Conservation (phyloP, 1,284 basidiomycete genomes). For the Malassezia dermatis region DNA sequence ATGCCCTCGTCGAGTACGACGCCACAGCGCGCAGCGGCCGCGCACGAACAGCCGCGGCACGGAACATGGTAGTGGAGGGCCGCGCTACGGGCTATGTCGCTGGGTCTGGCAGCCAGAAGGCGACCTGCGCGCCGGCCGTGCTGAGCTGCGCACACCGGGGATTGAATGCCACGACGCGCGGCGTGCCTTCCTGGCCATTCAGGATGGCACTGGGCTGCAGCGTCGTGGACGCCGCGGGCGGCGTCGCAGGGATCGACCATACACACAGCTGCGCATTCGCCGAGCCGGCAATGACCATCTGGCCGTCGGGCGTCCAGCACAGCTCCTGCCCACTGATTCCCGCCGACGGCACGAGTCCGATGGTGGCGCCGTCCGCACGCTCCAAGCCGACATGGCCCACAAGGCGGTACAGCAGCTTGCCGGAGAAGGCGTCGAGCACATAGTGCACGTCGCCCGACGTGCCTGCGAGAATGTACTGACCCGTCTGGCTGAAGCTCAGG, state of each 20-base stretch:
- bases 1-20: neutral
- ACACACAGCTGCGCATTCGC: constrained; percentile 12
- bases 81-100: neutral
- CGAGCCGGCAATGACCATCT: constrained; percentile 30
- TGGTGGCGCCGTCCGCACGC: constrained; percentile 17
- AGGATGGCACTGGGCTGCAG: constrained; percentile 19
- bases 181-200: constrained; percentile 25
- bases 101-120: constrained; percentile 39
- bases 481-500: constrained; percentile 70
- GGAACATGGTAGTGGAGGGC: neutral
- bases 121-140: constrained; percentile 32
- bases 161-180: constrained; percentile 37
- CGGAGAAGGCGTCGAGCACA: constrained; percentile 50
- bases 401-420: constrained; percentile 24
- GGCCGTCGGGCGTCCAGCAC: constrained; percentile 41
- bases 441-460: constrained; percentile 89
- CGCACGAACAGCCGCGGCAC: neutral
- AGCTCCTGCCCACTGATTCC: constrained; percentile 41
- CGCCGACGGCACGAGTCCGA: constrained; percentile 35
- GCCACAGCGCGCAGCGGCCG: neutral
- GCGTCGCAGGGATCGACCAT: constrained; percentile 29
- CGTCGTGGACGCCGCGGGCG: constrained; percentile 5
- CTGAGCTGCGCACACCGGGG: constrained; percentile 33
- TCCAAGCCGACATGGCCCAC: constrained; percentile 36
- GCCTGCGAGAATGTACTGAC: constrained; percentile 78